A percentile compares a stretch with the other conserved stretches of the same genome.
Conservation (phyloP, 2,329 filamentous ascomycete species). For the Ilyonectria mors-panacis region DNA sequence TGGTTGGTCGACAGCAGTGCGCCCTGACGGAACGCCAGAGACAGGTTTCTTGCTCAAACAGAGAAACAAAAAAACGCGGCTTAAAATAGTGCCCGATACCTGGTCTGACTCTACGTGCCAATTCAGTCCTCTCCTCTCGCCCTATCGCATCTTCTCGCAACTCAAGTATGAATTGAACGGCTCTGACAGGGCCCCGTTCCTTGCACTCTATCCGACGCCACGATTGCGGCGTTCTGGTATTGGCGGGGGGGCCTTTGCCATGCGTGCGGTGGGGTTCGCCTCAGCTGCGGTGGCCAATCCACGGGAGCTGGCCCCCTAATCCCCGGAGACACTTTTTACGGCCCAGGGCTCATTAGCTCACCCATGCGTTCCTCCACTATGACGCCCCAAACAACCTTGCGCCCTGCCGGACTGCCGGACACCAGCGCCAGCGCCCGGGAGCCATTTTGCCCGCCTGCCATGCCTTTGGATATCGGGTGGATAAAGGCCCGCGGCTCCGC, state of each 20-base stretch:
- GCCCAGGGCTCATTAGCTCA: too few relatives aligned
- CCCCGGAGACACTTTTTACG: neutral
- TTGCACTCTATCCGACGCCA: constrained; percentile 13
- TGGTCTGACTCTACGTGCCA: neutral
- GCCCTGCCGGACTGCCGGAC: neutral
- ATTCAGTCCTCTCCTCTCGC: neutral
- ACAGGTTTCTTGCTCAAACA: neutral
- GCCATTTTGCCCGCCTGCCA: too few relatives aligned
- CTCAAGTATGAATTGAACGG: neutral
- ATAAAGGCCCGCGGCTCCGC: too few relatives aligned
- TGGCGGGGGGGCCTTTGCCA: constrained; percentile 20
- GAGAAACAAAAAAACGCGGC: neutral
- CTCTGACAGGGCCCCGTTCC: neutral
- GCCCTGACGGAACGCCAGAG: neutral
- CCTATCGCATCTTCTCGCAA: neutral
- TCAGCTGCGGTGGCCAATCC: neutral
- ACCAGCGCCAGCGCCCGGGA: too few relatives aligned
- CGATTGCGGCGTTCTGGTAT: constrained; percentile 11
- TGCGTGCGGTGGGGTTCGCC: constrained; percentile 20
- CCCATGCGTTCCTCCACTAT: neutral
- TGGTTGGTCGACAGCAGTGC: constrained; percentile 10
- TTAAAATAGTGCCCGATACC: neutral
- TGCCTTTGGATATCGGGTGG: too few relatives aligned
- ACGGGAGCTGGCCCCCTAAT: neutral
- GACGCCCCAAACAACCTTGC: neutral